A percentile compares a stretch with the other conserved stretches of the same genome.
Conservation (phyloP, 805 yeast genomes). For the Lipomyces orientalis region DNA sequence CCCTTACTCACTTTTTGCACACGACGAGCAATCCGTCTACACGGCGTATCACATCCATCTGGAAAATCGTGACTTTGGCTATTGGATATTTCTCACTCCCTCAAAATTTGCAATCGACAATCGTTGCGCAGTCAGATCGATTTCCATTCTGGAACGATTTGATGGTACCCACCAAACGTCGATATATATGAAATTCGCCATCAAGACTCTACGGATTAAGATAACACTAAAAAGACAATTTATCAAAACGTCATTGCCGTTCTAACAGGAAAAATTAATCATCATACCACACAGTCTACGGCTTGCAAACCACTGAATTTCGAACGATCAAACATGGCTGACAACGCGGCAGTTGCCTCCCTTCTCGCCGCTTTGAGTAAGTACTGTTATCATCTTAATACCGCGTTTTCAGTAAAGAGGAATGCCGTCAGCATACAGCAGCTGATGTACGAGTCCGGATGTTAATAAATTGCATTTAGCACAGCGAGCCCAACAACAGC, state of each 20-base stretch:
- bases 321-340: constrained; percentile 26
- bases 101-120: not conserved
- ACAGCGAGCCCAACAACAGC: constrained; percentile 36
- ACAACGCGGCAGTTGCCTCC: constrained; percentile 37
- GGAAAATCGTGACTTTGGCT: not conserved
- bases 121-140: not conserved
- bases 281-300: not conserved
- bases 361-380: constrained; percentile 37
- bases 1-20: not conserved
- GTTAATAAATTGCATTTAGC: constrained; percentile 20
- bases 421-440: not conserved
- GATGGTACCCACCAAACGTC: not conserved
- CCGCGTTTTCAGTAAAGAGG: not conserved
- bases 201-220: not conserved
- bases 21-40: not conserved
- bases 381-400: constrained; percentile 2
- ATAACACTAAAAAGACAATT: not conserved
- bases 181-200: not conserved
- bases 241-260: not conserved
- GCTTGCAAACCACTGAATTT: not conserved
- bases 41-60: not conserved
- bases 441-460: not conserved
- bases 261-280: not conserved
- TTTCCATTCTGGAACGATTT: too few relatives aligned
- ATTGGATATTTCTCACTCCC: not conserved